Percentiles rank a stretch among this genome's conserved stretches.
Evolutionary conservation across 352 stramenopile genomes (phyloP).

Genomic region (Proteromonas lacertae): DNA sequence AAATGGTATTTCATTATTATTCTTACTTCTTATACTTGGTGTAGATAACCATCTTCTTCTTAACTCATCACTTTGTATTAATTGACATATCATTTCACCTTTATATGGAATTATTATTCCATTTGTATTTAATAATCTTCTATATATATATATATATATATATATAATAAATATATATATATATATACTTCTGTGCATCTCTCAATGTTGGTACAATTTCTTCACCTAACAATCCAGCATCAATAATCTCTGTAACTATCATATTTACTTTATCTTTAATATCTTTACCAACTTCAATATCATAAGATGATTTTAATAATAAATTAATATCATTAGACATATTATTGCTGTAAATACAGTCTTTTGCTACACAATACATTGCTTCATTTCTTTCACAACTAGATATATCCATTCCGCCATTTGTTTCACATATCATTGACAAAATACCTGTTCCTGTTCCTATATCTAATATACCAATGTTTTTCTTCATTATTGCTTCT

Average conservation of each 20-base stretch:
- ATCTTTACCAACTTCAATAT: conserved; percentile 2
- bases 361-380: conserved; percentile 31
- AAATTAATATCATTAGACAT: background rate
- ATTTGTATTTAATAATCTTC: too few species aligned
- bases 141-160: too few species aligned
- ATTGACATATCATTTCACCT: too few species aligned
- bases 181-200: too few species aligned
- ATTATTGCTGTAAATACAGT: background rate
- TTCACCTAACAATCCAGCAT: conserved; percentile 49
- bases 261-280: conserved; percentile 8
- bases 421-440: conserved; percentile 38
- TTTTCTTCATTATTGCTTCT: background rate
- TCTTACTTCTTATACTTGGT: too few species aligned
- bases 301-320: conserved; percentile 7
- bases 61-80: too few species aligned
- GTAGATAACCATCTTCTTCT: too few species aligned
- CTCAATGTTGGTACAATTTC: conserved; percentile 34
- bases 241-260: conserved; percentile 58
- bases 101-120: too few species aligned
- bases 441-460: conserved; percentile 19
- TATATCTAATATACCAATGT: conserved; percentile 17
- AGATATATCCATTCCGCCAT: conserved; percentile 43
- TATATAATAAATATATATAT: too few species aligned
- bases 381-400: conserved; percentile 52
- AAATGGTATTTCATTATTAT: too few species aligned